phyloP scores from a whole-genome alignment of 768 basidiomycete species.

The Pisolithus marmoratus region DNA sequence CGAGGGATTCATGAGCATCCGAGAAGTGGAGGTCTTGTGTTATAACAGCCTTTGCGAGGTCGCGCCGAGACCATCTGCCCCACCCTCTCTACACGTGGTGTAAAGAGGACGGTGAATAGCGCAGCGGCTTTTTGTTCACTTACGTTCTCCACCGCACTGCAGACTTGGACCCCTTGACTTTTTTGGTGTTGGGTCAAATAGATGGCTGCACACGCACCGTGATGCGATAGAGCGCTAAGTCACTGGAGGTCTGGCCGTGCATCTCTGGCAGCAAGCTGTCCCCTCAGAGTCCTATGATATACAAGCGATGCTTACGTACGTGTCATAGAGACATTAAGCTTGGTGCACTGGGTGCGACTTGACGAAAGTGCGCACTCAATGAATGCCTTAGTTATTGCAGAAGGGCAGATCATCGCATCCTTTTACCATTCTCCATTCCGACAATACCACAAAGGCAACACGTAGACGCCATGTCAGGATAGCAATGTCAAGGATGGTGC shows the following conservation, averaged over 20 bases:
- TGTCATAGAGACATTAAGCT: no score
- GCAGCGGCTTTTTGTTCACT: slow-evolving; percentile 33
- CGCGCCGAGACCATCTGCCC: slow-evolving; percentile 58
- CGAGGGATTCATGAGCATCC: slow-evolving; percentile 17
- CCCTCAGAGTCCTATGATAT: no score
- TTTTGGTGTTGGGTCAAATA: slow-evolving; percentile 32
- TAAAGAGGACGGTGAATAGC: slow-evolving; percentile 70
- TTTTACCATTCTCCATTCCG: no score
- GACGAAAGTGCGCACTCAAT: no score
- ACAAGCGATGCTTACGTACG: no score
- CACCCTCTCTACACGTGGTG: slow-evolving; percentile 58
- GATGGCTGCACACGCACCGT: slow-evolving; percentile 32
- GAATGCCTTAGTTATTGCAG: no score
- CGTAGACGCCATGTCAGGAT: no score
- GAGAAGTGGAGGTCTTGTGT: slow-evolving; percentile 39
- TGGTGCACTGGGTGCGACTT: no score
- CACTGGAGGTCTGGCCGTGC: slow-evolving; percentile 14
- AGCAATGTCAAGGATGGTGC: no score
- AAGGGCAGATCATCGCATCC: no score
- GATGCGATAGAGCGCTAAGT: slow-evolving; percentile 37
- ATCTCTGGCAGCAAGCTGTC: not conserved
- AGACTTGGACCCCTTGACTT: slow-evolving; percentile 37
- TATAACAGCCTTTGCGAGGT: slow-evolving; percentile 61
- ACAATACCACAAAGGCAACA: no score
- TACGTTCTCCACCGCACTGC: slow-evolving; percentile 39